These are phyloP conservation scores for Tetrapisispora iriomotensis DNA, from an alignment of 805 yeast species.

Conservation along the genomic window DNA sequence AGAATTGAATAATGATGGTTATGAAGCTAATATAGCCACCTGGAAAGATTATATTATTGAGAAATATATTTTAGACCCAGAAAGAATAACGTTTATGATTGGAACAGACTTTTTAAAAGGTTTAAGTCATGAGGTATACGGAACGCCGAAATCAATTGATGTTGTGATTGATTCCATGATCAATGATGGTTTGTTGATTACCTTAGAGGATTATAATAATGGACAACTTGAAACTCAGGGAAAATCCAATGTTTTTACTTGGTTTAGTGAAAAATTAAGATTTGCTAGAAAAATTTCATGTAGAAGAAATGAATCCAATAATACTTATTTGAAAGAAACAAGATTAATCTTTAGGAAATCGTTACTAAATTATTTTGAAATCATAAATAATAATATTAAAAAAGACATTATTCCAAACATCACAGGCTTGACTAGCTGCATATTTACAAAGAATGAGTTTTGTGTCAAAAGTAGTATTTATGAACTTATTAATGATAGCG, in stretches of 20 bases:
- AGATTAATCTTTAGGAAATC: conserved; percentile 10
- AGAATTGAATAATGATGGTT: conserved; percentile 34
- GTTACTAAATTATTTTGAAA: conserved; percentile 8
- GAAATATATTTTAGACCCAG: conserved; percentile 4
- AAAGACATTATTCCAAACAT: conserved; percentile 12
- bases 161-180: conserved; percentile 29
- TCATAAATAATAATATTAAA: conserved; percentile 7
- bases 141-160: conserved; percentile 31
- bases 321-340: conserved; percentile 14
- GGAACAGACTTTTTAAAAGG: conserved; percentile 20
- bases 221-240: conserved; percentile 3
- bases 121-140: conserved; percentile 24
- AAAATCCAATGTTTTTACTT: conserved; percentile 5
- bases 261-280: conserved; percentile 9
- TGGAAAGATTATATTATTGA: conserved; percentile 28
- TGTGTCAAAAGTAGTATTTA: conserved; percentile 7
- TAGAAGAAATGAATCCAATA: conserved; percentile 8
- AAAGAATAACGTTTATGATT: conserved; percentile 21
- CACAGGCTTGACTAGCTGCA: conserved; percentile 16
- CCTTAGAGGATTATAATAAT: conserved; percentile 18
- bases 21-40: conserved; percentile 31
- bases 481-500: conserved; percentile 1
- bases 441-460: conserved; percentile 15
- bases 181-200: conserved; percentile 22
- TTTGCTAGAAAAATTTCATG: conserved; percentile 5